Conservation (phyloP, 306 rosid species). For the Vigna unguiculata region DNA sequence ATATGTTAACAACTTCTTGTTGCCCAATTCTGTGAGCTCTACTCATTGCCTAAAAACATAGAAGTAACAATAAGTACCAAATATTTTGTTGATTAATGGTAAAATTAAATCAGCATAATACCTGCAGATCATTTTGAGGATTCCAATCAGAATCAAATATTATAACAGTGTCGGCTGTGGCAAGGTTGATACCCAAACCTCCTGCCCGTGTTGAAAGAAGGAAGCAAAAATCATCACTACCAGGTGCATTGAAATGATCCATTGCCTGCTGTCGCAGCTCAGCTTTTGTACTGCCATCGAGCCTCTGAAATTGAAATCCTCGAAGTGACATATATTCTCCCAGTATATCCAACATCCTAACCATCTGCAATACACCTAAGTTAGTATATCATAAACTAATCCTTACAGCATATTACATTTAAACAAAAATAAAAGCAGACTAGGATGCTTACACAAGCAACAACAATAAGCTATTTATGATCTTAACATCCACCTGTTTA, state of each 20-base stretch:
- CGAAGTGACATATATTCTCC: constrained; percentile 89
- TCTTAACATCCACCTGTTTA: not conserved
- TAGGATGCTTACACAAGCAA: constrained; percentile 17
- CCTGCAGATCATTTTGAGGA: constrained; percentile 99
- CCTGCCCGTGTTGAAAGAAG: constrained; percentile 99
- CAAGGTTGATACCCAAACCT: constrained; percentile 97
- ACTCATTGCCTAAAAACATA: constrained; percentile 85
- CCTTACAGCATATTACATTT: constrained; percentile 11
- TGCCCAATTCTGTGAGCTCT: constrained; percentile 99
- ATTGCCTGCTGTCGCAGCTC: constrained; percentile 98
- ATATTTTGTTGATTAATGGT: constrained; percentile 23
- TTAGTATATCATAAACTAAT: constrained; percentile 34
- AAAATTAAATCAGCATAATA: constrained; percentile 37
- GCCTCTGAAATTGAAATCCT: constrained; percentile 98
- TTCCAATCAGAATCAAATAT: constrained; percentile 99
- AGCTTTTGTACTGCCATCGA: constrained; percentile 98
- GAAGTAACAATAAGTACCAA: constrained; percentile 20
- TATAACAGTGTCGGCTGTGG: constrained; percentile 98
- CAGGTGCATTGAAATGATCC: constrained; percentile 99
- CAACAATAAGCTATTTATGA: constrained; percentile 22
- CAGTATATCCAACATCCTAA: constrained; percentile 94
- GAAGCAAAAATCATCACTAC: constrained; percentile 98
- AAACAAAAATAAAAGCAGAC: constrained; percentile 13
- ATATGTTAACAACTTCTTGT: constrained; percentile 98
- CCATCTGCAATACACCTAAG: constrained; percentile 78